Base-by-base conservation (phyloP, 208 protist species). In the Leishmania arabica region DNA sequence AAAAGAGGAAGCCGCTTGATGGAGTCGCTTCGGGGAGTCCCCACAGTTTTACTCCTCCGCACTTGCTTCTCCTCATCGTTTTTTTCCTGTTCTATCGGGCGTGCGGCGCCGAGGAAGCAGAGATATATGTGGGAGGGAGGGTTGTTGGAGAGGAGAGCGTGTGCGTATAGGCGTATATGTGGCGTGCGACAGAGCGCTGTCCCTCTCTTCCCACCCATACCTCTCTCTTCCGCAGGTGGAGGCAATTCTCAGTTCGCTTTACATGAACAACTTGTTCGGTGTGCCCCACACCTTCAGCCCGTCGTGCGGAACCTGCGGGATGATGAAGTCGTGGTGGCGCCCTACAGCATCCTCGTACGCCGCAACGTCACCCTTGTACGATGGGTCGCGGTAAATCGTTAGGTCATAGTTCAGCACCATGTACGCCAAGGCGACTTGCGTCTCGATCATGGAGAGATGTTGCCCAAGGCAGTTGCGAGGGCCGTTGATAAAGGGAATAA, bases 401-500 rank as follows among this genome's bases (percentile, higher is more conserved):
- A 96, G 81, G 77, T 95, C 89, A 90, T 92, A 96, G 81, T 91
- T 94, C 17, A 91, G 70, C 74, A 95, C 80, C 64, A 96, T 75
- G 82, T 93, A 97, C 27, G 90, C 86, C 19, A 97, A 76, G 17
- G 90, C 90, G 2, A 97, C 91, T 80, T 96, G 89, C 49, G 92
- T 95, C 82, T 98, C 96, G 69, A 98, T 93, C 60, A 98, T 85
- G 11, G 96, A 90, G 66, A 98, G 79, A 79, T 98, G 94, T 81
- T 98, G 96, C 13, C 96, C 96, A 37, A 98, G 90, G 87, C 96
- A 98, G 80, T 98, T 97, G 83, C 95, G 94, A 3, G 96, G 96
- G 4, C 96, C 96, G 76, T 96, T 97, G 82, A 98, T 98, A 82
- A 98, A 98, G 15, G 96, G 96, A 77, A 98, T 92, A 84, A 95